Percentiles rank a stretch among this genome's conserved stretches.
phyloP scores from a whole-genome alignment of 345 rosid genomes.

The Salix viminalis region DNA sequence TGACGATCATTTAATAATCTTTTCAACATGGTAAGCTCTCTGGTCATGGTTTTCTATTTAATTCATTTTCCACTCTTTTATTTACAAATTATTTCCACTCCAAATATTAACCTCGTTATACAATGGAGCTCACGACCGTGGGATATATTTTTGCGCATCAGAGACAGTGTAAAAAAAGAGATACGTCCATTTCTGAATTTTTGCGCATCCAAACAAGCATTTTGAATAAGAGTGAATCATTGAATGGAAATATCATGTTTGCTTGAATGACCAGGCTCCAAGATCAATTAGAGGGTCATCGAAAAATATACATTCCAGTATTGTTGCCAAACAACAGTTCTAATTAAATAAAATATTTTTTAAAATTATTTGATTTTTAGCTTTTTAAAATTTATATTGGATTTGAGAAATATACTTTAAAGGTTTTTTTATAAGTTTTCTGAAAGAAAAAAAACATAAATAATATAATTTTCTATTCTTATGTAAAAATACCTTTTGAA shows the following conservation, averaged over 20 bases:
- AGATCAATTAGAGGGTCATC: constrained; percentile 45
- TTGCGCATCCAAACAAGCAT: constrained; percentile 58
- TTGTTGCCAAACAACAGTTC: constrained; percentile 45
- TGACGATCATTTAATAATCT: constrained; percentile 5
- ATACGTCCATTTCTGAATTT: constrained; percentile 48
- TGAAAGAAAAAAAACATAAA: too few species aligned
- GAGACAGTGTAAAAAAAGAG: constrained; percentile 63
- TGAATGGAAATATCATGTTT: constrained; percentile 3
- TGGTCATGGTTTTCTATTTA: neutral
- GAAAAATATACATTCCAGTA: constrained; percentile 35
- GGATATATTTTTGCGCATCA: too few species aligned
- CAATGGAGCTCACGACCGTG: constrained; percentile 55
- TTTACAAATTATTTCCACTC: too few species aligned
- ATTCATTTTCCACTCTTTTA: too few species aligned
- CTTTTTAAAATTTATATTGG: too few species aligned
- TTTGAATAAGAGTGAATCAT: neutral
- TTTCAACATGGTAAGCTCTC: constrained; percentile 36
- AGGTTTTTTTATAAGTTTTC: too few species aligned
- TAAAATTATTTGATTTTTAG: too few species aligned
- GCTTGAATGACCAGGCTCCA: constrained; percentile 41
- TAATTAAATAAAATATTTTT: too few species aligned
- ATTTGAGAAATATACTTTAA: too few species aligned
- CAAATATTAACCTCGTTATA: neutral
- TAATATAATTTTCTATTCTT: too few species aligned
- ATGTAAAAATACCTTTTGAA: too few species aligned